A percentile compares a stretch with the other conserved stretches of the same genome.
Conservation (phyloP, 139 green algal genomes). For the Pleodorina starrii region DNA sequence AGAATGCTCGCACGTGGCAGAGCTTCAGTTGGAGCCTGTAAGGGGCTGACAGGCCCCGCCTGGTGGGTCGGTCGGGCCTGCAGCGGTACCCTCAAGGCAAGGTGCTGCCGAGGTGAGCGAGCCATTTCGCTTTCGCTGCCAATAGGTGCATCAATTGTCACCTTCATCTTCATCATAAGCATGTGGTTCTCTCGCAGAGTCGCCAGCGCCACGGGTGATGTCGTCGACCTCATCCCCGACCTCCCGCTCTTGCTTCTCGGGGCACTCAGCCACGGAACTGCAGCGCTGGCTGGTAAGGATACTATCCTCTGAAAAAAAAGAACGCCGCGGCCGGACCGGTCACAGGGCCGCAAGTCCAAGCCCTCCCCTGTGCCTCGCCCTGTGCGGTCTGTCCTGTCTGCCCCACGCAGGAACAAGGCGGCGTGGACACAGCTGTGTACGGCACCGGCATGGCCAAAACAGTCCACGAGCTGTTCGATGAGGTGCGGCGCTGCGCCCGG, state of each 20-base stretch:
- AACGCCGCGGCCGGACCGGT: too few species aligned
- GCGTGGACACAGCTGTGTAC: slow-evolving; percentile 39
- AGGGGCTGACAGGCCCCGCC: neutral
- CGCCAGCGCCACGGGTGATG: neutral
- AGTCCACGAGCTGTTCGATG: slow-evolving; percentile 44
- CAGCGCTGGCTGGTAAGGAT: slow-evolving; percentile 33
- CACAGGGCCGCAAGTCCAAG: too few species aligned
- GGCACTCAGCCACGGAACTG: neutral
- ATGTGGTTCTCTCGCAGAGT: neutral
- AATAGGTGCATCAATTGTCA: neutral
- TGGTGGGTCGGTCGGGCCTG: neutral
- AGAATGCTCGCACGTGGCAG: slow-evolving; percentile 6
- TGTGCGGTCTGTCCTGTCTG: too few species aligned
- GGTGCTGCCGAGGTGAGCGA: slow-evolving; percentile 21
- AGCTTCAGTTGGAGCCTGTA: neutral
- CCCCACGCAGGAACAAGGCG: slow-evolving; percentile 38
- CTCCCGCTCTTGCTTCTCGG: slow-evolving; percentile 56
- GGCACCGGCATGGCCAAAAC: slow-evolving; percentile 43
- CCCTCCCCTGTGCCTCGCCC: too few species aligned
- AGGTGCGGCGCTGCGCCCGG: slow-evolving; percentile 44
- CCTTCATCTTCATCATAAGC: neutral
- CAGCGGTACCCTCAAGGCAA: neutral
- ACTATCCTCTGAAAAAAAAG: too few species aligned
- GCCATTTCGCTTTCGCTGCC: too few species aligned
- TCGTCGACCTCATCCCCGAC: slow-evolving; percentile 46